phyloP scores from a whole-genome alignment of 441 rosid species.

The Adansonia rubrostipa region DNA sequence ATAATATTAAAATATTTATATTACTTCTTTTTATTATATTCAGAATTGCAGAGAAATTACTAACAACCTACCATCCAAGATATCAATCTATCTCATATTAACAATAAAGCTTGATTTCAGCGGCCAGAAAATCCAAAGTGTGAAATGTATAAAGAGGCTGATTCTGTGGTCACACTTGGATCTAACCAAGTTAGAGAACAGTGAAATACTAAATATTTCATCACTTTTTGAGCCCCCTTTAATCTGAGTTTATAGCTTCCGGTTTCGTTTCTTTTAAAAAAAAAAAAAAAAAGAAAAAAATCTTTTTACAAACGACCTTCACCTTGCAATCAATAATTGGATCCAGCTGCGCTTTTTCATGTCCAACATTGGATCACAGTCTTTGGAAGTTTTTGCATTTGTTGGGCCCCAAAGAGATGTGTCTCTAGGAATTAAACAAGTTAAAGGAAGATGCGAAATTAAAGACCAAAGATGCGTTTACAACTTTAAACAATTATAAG shows the following conservation, averaged over 20 bases:
- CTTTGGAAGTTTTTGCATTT: neutral
- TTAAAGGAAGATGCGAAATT: neutral
- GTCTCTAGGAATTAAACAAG: neutral
- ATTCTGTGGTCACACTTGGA: neutral
- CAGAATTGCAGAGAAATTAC: neutral
- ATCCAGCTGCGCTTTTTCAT: neutral
- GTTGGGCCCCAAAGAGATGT: neutral
- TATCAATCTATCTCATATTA: neutral
- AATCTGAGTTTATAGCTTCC: neutral
- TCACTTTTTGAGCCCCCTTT: neutral
- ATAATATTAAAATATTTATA: no score
- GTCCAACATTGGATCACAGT: conserved; percentile 5
- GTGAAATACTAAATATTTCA: neutral
- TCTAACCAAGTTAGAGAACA: neutral
- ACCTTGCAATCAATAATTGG: neutral
- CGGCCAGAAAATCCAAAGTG: neutral
- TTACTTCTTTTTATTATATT: no score
- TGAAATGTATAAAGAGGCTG: neutral
- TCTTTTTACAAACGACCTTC: neutral
- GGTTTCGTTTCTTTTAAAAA: neutral
- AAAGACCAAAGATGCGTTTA: neutral
- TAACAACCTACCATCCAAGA: neutral
- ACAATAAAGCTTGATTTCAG: neutral
- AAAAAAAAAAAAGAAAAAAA: neutral
- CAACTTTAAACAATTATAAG: neutral